Percentiles rank a stretch among this genome's conserved stretches.
These are phyloP conservation scores for Phaeodactylum tricornutum DNA, from an alignment of 108 stramenopile genomes.

Conservation along the genomic window DNA sequence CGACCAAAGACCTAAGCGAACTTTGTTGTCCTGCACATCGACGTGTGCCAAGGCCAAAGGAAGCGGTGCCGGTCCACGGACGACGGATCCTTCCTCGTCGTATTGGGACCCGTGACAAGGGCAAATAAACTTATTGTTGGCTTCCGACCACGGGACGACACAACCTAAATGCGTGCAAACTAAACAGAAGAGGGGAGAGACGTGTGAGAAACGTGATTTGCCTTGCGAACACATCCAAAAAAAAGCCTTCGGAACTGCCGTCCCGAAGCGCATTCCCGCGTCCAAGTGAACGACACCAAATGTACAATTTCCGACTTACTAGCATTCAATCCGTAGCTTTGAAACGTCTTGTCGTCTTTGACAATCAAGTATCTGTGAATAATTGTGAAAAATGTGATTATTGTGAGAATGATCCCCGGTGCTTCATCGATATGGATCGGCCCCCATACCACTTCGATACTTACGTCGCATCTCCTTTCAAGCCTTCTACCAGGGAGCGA, in stretches of 20 bases:
- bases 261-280: no score
- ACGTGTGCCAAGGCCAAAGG: constrained; percentile 92
- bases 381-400: neutral
- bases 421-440: neutral
- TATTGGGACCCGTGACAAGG: constrained; percentile 99
- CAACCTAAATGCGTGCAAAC: constrained; percentile 99
- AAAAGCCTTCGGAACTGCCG: no score
- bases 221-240: no score
- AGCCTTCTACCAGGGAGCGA: constrained; percentile 89
- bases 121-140: constrained; percentile 98
- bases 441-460: constrained; percentile 2
- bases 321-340: constrained; percentile 76
- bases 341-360: constrained; percentile 87
- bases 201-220: no score
- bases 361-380: constrained; percentile 86
- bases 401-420: constrained; percentile 3
- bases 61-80: constrained; percentile 95
- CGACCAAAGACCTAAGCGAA: constrained; percentile 88
- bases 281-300: no score
- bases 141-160: constrained; percentile 96
- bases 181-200: no score
- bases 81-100: constrained; percentile 85
- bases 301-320: no score
- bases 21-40: constrained; percentile 69
- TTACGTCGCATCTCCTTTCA: constrained; percentile 96